Percentiles rank a stretch among this genome's conserved stretches.
phyloP scores from a whole-genome alignment of 331 rosid species.

The Malus hybrid region DNA sequence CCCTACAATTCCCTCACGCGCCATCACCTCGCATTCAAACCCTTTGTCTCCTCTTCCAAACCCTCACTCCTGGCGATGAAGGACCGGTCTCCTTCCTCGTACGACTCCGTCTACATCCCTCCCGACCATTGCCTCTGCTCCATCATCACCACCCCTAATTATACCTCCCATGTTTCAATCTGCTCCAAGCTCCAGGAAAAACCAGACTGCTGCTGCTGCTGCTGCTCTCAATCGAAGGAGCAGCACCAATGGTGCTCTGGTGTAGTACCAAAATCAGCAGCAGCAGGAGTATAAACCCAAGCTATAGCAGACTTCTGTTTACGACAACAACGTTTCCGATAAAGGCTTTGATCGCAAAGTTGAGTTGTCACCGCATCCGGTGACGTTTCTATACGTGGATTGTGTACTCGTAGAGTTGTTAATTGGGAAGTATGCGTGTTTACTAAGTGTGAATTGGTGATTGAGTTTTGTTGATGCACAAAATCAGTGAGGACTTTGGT shows the following conservation, averaged over 20 bases:
- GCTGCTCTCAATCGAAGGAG: conserved; percentile 14
- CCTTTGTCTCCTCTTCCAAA: conserved; percentile 11
- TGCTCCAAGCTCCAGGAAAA: conserved; percentile 29
- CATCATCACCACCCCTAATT: conserved; percentile 27
- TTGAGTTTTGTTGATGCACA: no score
- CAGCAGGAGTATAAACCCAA: conserved; percentile 3
- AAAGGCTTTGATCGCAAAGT: conserved; percentile 42
- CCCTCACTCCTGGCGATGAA: conserved; percentile 41
- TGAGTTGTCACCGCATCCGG: conserved; percentile 29
- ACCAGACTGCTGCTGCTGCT: not conserved
- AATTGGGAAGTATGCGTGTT: not conserved
- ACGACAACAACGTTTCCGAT: conserved; percentile 34
- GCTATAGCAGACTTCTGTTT: conserved; percentile 39
- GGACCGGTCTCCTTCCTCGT: conserved; percentile 67
- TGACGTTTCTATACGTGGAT: conserved; percentile 7
- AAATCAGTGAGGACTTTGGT: no score
- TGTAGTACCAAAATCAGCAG: not conserved
- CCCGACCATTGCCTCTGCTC: conserved; percentile 83
- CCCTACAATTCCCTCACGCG: not conserved
- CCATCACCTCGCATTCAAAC: not conserved
- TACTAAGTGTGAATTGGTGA: no score
- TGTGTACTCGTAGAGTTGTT: not conserved
- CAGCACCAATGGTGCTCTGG: not conserved
- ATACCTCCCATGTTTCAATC: conserved; percentile 27
- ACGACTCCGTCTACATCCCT: conserved; percentile 67